phyloP scores from a whole-genome alignment of 257 asterid genomes.

The Nicotiana tomentosiformis region DNA sequence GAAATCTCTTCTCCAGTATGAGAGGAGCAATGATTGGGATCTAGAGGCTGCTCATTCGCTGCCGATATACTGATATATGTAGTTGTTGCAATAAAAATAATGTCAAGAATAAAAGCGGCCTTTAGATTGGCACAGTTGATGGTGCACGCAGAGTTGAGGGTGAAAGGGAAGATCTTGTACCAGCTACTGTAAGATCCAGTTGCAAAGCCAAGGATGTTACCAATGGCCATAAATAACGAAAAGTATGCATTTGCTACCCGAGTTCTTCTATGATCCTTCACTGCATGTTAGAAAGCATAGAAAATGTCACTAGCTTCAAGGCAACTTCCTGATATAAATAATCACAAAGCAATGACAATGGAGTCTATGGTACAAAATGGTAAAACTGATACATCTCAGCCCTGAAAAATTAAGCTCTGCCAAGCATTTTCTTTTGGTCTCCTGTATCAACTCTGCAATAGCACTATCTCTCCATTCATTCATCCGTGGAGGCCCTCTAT shows the following conservation, averaged over 20 bases:
- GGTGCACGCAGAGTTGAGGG: conserved; percentile 60
- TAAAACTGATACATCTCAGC: background rate
- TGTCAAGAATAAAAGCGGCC: conserved; percentile 73
- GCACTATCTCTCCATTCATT: background rate
- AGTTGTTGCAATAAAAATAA: conserved; percentile 51
- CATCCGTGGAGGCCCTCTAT: background rate
- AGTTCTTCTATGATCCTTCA: conserved; percentile 72
- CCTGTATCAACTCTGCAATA: background rate
- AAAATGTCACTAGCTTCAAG: conserved; percentile 10
- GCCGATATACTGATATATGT: conserved; percentile 63
- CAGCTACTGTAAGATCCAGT: conserved; percentile 78
- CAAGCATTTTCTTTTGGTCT: background rate
- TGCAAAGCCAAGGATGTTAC: conserved; percentile 80
- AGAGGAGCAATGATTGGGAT: conserved; percentile 22
- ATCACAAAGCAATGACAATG: background rate
- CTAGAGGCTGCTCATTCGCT: conserved; percentile 55
- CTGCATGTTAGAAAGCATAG: conserved; percentile 27
- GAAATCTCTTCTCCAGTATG: conserved; percentile 32
- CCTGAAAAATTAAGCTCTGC: background rate
- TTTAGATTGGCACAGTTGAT: conserved; percentile 79
- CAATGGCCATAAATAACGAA: conserved; percentile 78
- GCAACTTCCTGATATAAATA: conserved; percentile 4
- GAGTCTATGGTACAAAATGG: background rate
- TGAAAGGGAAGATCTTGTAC: conserved; percentile 73
- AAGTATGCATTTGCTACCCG: conserved; percentile 83